A percentile compares a stretch with the other conserved stretches of the same genome.
Evolutionary conservation across 2,329 filamentous ascomycete species (phyloP).

Genomic region (Epicoccum nigrum): DNA sequence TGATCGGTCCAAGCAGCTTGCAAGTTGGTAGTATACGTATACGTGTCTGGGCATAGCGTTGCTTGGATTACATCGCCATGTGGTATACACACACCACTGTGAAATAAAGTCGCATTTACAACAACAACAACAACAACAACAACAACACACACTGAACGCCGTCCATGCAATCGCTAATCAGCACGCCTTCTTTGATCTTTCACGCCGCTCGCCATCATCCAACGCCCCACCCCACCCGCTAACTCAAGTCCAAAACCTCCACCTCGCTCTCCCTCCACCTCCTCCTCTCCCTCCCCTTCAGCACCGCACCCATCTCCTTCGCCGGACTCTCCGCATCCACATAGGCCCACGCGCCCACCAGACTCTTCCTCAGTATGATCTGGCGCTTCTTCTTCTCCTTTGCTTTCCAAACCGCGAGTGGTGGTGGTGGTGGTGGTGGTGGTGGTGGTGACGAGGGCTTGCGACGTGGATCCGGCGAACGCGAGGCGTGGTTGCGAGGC

Average conservation of each 20-base stretch:
- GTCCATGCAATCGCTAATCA: no score
- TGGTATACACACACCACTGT: no score
- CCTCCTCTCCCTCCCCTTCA: constrained; percentile 35
- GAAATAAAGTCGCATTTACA: no score
- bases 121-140: no score
- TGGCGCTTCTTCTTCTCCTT: constrained; percentile 39
- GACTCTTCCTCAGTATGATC: constrained; percentile 40
- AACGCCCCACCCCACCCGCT: no score
- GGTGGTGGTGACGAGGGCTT: constrained; percentile 23
- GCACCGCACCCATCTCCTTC: constrained; percentile 4
- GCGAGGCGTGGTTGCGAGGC: constrained; percentile 23
- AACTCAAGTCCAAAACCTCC: constrained; percentile 44
- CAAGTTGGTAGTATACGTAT: constrained; percentile 84
- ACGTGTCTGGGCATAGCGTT: no score
- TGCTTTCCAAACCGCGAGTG: constrained; percentile 42
- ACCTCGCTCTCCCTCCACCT: constrained; percentile 47
- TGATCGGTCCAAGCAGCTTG: constrained; percentile 77
- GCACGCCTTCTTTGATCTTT: no score
- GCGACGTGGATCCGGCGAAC: constrained; percentile 1
- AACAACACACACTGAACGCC: no score
- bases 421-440: no score
- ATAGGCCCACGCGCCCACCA: constrained; percentile 42
- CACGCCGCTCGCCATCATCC: no score
- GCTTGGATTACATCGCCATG: no score
- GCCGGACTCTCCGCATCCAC: constrained; percentile 33